Conservation (phyloP, 1,284 basidiomycete species). For the Rhodotorula sp. region DNA sequence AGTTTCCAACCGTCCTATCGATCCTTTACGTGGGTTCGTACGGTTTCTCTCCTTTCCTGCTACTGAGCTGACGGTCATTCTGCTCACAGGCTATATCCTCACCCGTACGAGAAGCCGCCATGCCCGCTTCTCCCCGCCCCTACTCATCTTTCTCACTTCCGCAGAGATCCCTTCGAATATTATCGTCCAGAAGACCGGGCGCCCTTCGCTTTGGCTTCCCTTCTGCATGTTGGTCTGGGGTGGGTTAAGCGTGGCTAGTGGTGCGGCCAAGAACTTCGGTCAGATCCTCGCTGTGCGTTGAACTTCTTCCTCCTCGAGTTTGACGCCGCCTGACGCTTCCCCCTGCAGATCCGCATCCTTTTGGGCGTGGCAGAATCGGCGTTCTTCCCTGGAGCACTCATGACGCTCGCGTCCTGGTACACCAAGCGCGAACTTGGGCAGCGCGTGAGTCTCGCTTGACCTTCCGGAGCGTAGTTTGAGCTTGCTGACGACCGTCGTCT, state of each 20-base stretch:
- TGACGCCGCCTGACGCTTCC: background rate
- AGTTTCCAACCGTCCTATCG: slow-evolving; percentile 17
- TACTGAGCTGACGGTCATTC: too few species aligned
- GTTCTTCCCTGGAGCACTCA: slow-evolving; percentile 47
- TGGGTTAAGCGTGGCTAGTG: slow-evolving; percentile 43
- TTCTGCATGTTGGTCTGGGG: slow-evolving; percentile 59
- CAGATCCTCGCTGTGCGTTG: slow-evolving; percentile 17
- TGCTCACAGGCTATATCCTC: background rate
- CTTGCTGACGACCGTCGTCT: too few species aligned
- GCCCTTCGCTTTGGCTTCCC: slow-evolving; percentile 38
- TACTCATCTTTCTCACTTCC: slow-evolving; percentile 7
- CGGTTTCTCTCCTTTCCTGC: background rate
- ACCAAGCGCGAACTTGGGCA: slow-evolving; percentile 56
- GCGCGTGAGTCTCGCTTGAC: slow-evolving; percentile 48
- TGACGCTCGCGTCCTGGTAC: slow-evolving; percentile 45
- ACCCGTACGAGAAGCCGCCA: background rate
- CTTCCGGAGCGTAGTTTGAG: background rate
- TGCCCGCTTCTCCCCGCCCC: background rate
- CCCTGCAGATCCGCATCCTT: slow-evolving; percentile 34
- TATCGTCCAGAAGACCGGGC: slow-evolving; percentile 34
- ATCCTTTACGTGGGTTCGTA: slow-evolving; percentile 14
- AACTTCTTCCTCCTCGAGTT: background rate
- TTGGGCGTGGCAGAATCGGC: slow-evolving; percentile 53
- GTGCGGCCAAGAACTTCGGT: slow-evolving; percentile 44
- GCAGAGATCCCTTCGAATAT: slow-evolving; percentile 36